Base-by-base conservation (phyloP, 371 early-diverging fungal genomes). In the Mycotypha africana region DNA sequence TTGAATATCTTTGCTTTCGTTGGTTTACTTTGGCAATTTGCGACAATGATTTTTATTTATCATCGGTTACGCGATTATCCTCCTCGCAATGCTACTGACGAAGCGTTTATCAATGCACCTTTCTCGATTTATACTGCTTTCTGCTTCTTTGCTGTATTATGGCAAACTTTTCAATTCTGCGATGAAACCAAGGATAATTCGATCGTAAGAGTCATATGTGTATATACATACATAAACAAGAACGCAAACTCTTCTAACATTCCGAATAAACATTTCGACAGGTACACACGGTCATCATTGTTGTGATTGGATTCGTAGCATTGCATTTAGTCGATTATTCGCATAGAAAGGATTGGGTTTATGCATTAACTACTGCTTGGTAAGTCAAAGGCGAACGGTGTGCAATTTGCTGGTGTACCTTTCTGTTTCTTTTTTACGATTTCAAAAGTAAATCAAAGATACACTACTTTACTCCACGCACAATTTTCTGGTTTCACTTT, bases 351-450 rank as follows among this genome's bases (percentile, higher is more conserved):
- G 74, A 73, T 42, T 73, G 69, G 74, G 55, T 69, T 21, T 69
- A 62, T 47, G 69, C 74, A 37, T 47, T 59, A 22, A 65, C 70
- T 4, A 69, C 74, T 38, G 67, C 65, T 47, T 73, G 74, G 74
- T 68, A 60, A 57, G 53, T 8, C 8, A 21, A 39, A 42, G 17
- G 9, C 38, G 23, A 16, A 42, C 31, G 10, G n/a, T n/a, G n/a
- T n/a, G n/a, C n/a, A n/a, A n/a, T n/a, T n/a, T n/a, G n/a, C n/a
- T n/a, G n/a, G n/a, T n/a, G n/a, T n/a, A n/a, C n/a, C n/a, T n/a
- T n/a, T n/a, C n/a, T n/a, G n/a, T n/a, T n/a, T n/a, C n/a, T n/a
- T n/a, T n/a, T n/a, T n/a, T n/a, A 14, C 31, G 15, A 17, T 21
- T 16, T 23, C 9, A 22, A 35, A 21, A 34, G 12, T 22, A 24